Evolutionary conservation across 2,329 filamentous ascomycete species (phyloP).

Genomic region (Alternaria sp.): DNA sequence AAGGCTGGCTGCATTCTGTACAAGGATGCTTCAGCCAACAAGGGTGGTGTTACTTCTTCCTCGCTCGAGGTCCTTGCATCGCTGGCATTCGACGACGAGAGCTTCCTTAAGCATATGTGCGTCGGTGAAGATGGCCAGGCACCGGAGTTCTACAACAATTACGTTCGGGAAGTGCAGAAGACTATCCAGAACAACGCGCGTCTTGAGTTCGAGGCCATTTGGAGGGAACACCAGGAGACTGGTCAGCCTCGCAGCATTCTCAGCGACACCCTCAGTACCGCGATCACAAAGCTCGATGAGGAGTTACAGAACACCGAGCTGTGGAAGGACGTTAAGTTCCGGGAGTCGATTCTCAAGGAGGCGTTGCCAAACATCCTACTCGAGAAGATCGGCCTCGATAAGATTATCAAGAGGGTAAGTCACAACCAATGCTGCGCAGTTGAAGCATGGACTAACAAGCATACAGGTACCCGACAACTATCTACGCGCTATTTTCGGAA

Average conservation of each 20-base stretch:
- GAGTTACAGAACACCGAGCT: slow-evolving; percentile 92
- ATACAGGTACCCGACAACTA: slow-evolving; percentile 83
- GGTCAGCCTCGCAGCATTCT: slow-evolving; percentile 82
- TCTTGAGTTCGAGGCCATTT: slow-evolving; percentile 97
- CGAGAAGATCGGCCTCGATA: slow-evolving; percentile 88
- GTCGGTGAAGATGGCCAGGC: slow-evolving; percentile 75
- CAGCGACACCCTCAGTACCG: slow-evolving; percentile 86
- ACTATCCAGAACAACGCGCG: slow-evolving; percentile 90
- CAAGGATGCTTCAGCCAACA: slow-evolving; percentile 98
- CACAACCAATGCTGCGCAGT: background rate
- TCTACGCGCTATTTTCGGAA: slow-evolving; percentile 92
- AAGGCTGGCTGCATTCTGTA: slow-evolving; percentile 93
- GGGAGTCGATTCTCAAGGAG: slow-evolving; percentile 79
- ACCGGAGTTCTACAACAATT: slow-evolving; percentile 90
- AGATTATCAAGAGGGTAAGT: slow-evolving; percentile 78
- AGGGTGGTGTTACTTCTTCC: slow-evolving; percentile 96
- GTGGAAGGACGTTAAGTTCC: slow-evolving; percentile 82
- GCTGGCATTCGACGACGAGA: slow-evolving; percentile 88
- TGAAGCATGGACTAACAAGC: slow-evolving; percentile 23
- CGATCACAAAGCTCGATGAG: slow-evolving; percentile 96
- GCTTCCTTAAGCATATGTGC: slow-evolving; percentile 95
- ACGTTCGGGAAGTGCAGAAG: slow-evolving; percentile 89
- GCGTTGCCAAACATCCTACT: slow-evolving; percentile 84
- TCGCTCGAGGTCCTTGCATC: slow-evolving; percentile 95
- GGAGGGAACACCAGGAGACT: slow-evolving; percentile 88